Base-by-base conservation (phyloP, 1,139 yeast species). In the Blastobotrys elegans region DNA sequence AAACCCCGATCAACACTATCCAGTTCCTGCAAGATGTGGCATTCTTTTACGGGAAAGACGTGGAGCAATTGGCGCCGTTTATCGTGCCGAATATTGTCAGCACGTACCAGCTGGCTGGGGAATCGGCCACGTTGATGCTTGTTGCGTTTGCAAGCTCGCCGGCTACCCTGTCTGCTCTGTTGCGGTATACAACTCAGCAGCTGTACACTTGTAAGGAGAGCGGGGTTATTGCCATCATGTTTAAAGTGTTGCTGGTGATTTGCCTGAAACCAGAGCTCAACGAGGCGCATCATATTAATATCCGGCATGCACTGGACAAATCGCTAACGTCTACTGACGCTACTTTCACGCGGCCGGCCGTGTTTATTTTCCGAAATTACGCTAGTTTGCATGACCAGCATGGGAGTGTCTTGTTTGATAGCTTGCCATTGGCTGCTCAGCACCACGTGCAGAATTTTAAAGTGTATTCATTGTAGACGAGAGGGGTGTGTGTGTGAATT, bases 281-380 rank as follows among this genome's bases (percentile, higher is more conserved):
- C 11, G 30, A 29, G 18, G 42, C 46, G 4, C 46, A 43, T 29
- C 45, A 42, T 34, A 20, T 42, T 24, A 33, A 42, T 20, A 34
- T 42, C 26, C 45, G 45, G 33, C 45, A 42, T 33, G 31, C 33
- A 14, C 39, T 42, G 16, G 40, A 42, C 14, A 32, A 17, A 14
- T 14, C 29, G 13, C 21, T 40, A 20, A 32, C 18, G 17, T 17
- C 37, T 13, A 10, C 14, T 6, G 17, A 17, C 7, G 26, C 11
- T 10, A 11, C 10, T 4, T 27, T 26, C 20, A 21, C 36, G 11
- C 26, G 18, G 2, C 36, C 36, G 30, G n/a, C 35, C 4, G 21
- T 13, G 4, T 35, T 36, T 43, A 34, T 36, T 10, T 17, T 29
- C 10, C 14, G 29, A 11, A 36, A 29, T 8, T 30, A 44, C 21